Percentiles rank a stretch among this genome's conserved stretches.
Conservation (phyloP, 192 early-diverging fungal species). For the Lobosporangium transversale region DNA sequence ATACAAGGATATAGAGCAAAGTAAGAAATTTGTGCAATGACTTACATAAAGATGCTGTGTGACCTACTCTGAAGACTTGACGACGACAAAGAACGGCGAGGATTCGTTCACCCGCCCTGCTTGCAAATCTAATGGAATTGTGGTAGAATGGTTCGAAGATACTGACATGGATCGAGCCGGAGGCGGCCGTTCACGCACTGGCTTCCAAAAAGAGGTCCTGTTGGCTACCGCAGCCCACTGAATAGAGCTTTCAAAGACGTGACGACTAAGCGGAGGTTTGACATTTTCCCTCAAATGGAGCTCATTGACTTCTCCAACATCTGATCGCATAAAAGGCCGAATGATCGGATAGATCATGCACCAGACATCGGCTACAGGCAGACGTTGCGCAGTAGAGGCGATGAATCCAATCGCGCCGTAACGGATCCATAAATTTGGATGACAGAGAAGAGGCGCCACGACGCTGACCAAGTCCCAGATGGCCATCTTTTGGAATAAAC, state of each 20-base stretch:
- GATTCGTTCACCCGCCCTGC: constrained; percentile 17
- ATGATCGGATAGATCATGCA: constrained; percentile 81
- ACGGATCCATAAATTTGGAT: constrained; percentile 85
- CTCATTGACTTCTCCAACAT: constrained; percentile 73
- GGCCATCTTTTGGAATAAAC: constrained; percentile 78
- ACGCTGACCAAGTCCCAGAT: constrained; percentile 78
- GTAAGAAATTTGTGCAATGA: too few relatives aligned
- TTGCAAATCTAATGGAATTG: constrained; percentile 33
- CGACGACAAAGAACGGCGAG: constrained; percentile 32
- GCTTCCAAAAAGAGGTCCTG: constrained; percentile 64
- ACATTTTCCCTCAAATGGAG: constrained; percentile 69
- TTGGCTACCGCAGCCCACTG: constrained; percentile 65
- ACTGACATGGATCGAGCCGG: constrained; percentile 23
- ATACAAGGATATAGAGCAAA: too few relatives aligned
- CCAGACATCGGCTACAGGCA: constrained; percentile 78
- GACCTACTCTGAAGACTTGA: constrained; percentile 62
- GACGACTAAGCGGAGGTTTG: constrained; percentile 68
- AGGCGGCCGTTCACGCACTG: constrained; percentile 52
- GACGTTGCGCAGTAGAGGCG: constrained; percentile 64
- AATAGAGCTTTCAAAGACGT: constrained; percentile 45
- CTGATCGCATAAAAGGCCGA: constrained; percentile 71
- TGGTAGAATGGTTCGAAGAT: constrained; percentile 18
- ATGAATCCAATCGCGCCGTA: constrained; percentile 80
- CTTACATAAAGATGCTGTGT: too few relatives aligned
- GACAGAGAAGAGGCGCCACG: constrained; percentile 78